Conservation (phyloP, 2,329 filamentous ascomycete genomes). For the Neophaeococcomyces mojaviensis region DNA sequence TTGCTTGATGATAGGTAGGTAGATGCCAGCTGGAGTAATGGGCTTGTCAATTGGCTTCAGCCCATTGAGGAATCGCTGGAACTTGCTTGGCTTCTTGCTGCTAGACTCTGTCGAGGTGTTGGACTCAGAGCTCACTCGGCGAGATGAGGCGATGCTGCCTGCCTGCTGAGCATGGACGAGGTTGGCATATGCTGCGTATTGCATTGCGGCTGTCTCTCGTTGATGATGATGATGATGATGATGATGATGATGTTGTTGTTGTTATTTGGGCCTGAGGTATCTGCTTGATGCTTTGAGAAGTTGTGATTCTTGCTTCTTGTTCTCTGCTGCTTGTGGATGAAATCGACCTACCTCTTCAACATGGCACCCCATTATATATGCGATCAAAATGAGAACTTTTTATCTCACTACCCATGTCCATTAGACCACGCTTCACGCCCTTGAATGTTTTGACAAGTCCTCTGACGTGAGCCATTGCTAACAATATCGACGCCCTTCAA, state of each 20-base stretch:
- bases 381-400: slow-evolving; percentile 9
- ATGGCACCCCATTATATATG: slow-evolving; percentile 14
- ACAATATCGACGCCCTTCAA: not conserved
- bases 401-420: not conserved
- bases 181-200: slow-evolving; percentile 20
- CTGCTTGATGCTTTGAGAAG: not conserved
- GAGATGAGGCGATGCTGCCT: slow-evolving; percentile 10
- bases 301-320: not conserved
- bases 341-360: slow-evolving; percentile 2
- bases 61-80: slow-evolving; percentile 16
- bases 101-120: slow-evolving; percentile 6
- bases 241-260: slow-evolving; percentile 6
- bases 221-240: not conserved
- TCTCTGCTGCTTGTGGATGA: slow-evolving; percentile 4
- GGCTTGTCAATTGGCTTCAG: slow-evolving; percentile 16
- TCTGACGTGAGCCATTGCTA: not conserved
- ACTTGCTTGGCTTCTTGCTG: slow-evolving; percentile 8
- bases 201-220: slow-evolving; percentile 14
- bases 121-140: slow-evolving; percentile 13
- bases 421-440: not conserved
- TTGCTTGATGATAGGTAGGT: slow-evolving; percentile 16
- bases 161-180: slow-evolving; percentile 14
- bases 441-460: not conserved
- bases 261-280: not conserved
- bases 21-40: slow-evolving; percentile 16